Conservation (phyloP, 2,329 filamentous ascomycete species). For the Alternaria burnsii region DNA sequence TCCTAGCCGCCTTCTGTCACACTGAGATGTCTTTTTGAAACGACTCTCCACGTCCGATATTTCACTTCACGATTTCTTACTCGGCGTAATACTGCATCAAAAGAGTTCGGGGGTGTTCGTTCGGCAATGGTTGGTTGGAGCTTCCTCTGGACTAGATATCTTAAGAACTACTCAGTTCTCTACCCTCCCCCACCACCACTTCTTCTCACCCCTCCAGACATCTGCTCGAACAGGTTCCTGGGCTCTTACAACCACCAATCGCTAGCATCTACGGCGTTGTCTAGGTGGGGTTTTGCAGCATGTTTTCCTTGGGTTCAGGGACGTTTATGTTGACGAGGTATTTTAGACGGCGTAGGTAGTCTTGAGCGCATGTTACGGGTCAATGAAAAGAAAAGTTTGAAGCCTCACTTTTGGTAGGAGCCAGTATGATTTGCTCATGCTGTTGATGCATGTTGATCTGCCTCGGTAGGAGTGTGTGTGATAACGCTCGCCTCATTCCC, state of each 20-base stretch:
- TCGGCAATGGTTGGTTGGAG: constrained; percentile 25
- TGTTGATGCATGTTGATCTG: background rate
- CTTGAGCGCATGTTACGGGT: constrained; percentile 11
- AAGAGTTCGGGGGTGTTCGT: constrained; percentile 27
- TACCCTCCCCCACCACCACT: constrained; percentile 12
- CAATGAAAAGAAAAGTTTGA: constrained; percentile 22
- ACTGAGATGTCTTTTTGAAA: constrained; percentile 8
- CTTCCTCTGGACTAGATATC: constrained; percentile 35
- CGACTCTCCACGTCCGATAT: constrained; percentile 21
- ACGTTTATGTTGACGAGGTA: constrained; percentile 12
- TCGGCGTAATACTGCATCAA: constrained; percentile 43
- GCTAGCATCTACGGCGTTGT: constrained; percentile 32
- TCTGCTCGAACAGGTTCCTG: constrained; percentile 12
- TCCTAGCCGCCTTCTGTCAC: constrained; percentile 7
- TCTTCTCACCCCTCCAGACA: constrained; percentile 10
- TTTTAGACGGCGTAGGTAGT: constrained; percentile 17
- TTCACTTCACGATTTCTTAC: constrained; percentile 28
- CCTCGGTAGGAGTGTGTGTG: background rate
- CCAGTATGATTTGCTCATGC: background rate
- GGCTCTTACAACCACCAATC: constrained; percentile 16
- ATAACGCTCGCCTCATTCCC: background rate
- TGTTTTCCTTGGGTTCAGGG: constrained; percentile 16
- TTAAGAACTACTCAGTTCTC: constrained; percentile 35
- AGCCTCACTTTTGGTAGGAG: constrained; percentile 5
- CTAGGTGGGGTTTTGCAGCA: constrained; percentile 26